A percentile compares a stretch with the other conserved stretches of the same genome.
Evolutionary conservation across 805 yeast genomes (phyloP).

Genomic region (Cyberlindnera euphorbiiphila): DNA sequence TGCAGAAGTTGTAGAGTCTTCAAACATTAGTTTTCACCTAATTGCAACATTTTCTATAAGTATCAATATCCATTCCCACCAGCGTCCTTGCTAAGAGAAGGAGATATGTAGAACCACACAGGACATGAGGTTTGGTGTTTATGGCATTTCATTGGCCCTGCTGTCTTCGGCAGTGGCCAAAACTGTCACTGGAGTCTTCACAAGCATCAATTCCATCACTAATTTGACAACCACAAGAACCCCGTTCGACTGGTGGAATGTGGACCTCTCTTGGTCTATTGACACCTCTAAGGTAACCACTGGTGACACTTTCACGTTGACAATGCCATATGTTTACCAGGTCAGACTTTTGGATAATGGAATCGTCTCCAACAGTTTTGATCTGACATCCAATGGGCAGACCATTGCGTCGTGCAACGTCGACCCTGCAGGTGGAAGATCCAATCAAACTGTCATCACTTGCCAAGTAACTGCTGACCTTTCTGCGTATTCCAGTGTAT

Average conservation of each 20-base stretch:
- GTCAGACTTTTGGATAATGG: conserved; percentile 10
- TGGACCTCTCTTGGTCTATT: conserved; percentile 8
- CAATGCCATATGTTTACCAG: conserved; percentile 17
- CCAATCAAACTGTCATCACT: conserved; percentile 4
- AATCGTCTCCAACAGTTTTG: conserved; percentile 6
- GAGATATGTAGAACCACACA: no score
- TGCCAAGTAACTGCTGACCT: conserved; percentile 13
- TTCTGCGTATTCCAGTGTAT: background rate
- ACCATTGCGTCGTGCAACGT: conserved; percentile 15
- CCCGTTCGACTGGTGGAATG: conserved; percentile 13
- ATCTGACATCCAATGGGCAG: conserved; percentile 7
- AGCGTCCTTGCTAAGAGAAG: no score
- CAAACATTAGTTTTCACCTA: no score
- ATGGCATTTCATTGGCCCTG: no score
- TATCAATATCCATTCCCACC: no score
- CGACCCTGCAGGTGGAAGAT: conserved; percentile 15
- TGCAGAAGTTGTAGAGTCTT: no score
- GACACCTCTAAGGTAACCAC: conserved; percentile 8
- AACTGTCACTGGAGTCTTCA: conserved; percentile 10
- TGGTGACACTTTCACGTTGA: conserved; percentile 17
- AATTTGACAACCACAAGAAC: background rate
- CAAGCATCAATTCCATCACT: conserved; percentile 9
- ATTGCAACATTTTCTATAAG: no score
- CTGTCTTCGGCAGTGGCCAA: no score
- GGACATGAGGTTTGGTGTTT: no score